phyloP scores from a whole-genome alignment of 2,329 filamentous ascomycete species.

The Thelonectria rubi region DNA sequence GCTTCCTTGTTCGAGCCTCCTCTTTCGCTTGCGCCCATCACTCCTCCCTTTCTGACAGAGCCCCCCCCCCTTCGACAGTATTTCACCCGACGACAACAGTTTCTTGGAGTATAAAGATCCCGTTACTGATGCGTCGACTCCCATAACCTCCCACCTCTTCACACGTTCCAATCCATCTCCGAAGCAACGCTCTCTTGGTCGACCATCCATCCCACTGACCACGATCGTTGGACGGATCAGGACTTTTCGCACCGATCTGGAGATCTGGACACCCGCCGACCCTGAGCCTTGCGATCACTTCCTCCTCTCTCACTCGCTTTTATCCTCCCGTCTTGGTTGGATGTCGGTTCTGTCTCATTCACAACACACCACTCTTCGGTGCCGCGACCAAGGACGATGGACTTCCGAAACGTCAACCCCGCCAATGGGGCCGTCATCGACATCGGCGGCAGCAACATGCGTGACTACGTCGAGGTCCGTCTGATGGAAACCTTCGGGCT shows the following conservation, averaged over 20 bases:
- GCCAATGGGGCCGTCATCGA: conserved; percentile 48
- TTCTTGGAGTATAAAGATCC: conserved; percentile 39
- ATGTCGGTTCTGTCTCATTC: not conserved
- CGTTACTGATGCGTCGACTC: conserved; percentile 29
- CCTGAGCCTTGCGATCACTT: conserved; percentile 7
- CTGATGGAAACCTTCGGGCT: conserved; percentile 42
- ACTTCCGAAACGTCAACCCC: conserved; percentile 27
- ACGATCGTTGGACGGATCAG: conserved; percentile 1
- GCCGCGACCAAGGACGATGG: conserved; percentile 25
- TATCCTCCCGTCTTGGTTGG: not conserved
- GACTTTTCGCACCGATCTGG: conserved; percentile 2
- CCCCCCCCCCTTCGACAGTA: conserved; percentile 16
- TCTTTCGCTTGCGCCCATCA: conserved; percentile 24
- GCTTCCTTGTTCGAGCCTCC: conserved; percentile 16
- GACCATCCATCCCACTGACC: conserved; percentile 3
- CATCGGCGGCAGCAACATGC: conserved; percentile 51
- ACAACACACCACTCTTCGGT: not conserved
- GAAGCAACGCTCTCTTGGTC: conserved; percentile 20
- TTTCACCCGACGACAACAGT: conserved; percentile 19
- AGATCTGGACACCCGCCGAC: not conserved
- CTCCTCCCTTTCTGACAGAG: conserved; percentile 22
- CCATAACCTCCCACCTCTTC: conserved; percentile 28
- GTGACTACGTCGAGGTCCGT: conserved; percentile 40
- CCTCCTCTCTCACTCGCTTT: not conserved
- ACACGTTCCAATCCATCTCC: conserved; percentile 22